Evolutionary conservation across 345 rosid genomes (phyloP), one percentile per base, ranked within the genome.

Genomic region (Camelina neglecta): DNA sequence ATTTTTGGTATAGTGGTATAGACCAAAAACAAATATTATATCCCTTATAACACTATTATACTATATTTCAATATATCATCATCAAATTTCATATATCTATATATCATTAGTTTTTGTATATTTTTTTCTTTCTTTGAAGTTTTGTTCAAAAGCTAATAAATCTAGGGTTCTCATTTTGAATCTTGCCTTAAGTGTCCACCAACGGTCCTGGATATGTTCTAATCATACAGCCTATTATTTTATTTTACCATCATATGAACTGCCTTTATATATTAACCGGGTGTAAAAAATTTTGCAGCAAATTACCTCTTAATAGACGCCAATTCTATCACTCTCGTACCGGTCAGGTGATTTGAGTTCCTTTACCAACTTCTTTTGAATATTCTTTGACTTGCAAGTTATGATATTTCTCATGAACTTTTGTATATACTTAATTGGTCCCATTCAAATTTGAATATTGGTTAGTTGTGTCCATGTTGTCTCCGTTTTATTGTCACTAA

Each of bases 261-360:
- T 29, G 31, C 31, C 4, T 29, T 29, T 29, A 4, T 29, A 29
- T 29, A 29, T 29, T 58, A 58, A 58, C 42, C 62, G 38, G 36
- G 42, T 8, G 20, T n/a, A 20, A 47, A 20, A 7, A 8, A 21
- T 23, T 26, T 41, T 42, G 1, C 51, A 62, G 67, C 20, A 11
- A 62, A 18, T 8, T 56, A 29, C 60, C 60, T 56, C 51, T 42
- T 62, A 11, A 13, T n/a, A 26, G 15, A 24, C 67, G 51, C 67
- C 67, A 62, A 36, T 62, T 62, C 51, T 62, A 42, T 44, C 67
- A 62, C 44, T 62, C 67, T 23, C 67, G 8, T 0, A 62, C 4
- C 7, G 33, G 16, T 23, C 67, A 23, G 67, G 51, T 62, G 20
- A 62, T 20, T 60, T 8, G 15, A 31, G 41, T 53, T 75, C 58